A percentile compares a stretch with the other conserved stretches of the same genome.
Conservation (phyloP, 495 filamentous ascomycete species). For the Astrothelium subdiscretum region DNA sequence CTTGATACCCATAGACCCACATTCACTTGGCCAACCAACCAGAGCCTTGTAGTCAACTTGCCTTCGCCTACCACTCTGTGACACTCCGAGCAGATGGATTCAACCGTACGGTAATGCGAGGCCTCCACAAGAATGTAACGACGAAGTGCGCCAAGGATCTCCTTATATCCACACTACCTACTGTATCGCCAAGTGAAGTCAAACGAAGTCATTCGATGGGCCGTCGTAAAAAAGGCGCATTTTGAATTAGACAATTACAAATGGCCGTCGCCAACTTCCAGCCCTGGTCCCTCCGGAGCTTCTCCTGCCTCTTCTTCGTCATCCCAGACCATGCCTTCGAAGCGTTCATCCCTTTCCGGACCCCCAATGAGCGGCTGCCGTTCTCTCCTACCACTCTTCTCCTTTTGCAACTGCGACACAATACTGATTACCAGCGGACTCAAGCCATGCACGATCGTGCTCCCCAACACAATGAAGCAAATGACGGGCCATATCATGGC, state of each 20-base stretch:
- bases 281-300: neutral
- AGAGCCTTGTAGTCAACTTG: no score
- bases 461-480: conserved; percentile 37
- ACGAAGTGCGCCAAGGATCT: no score
- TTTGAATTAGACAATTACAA: neutral
- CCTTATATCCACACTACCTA: neutral
- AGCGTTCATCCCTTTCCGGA: conserved; percentile 27
- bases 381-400: conserved; percentile 27
- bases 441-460: conserved; percentile 38
- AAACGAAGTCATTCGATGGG: no score
- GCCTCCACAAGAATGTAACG: no score
- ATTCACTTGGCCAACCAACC: no score
- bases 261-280: neutral
- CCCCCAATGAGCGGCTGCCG: conserved; percentile 25
- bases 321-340: conserved; percentile 36
- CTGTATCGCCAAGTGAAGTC: no score
- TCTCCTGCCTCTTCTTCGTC: conserved; percentile 19
- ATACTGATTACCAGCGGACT: conserved; percentile 34
- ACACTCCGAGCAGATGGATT: no score
- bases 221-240: neutral
- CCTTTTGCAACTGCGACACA: conserved; percentile 29
- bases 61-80: no score
- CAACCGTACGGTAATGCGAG: no score
- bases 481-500: conserved; percentile 39
- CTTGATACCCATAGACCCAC: no score